Evolutionary conservation across 768 basidiomycete species (phyloP), one percentile per base, ranked within the genome.

Genomic region (Lactifluus subvellereus): DNA sequence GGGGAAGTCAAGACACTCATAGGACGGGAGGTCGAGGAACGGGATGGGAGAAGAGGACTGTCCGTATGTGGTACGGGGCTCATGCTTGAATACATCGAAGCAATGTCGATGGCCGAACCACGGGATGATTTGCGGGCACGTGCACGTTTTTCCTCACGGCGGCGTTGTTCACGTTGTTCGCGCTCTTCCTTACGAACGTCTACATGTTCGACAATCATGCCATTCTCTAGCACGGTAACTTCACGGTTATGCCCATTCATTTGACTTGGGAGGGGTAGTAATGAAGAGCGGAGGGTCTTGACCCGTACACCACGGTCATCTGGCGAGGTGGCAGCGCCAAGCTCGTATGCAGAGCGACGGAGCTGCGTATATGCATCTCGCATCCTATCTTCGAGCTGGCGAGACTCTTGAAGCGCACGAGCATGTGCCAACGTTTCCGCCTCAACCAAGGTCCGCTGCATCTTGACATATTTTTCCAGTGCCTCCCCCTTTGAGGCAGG

Each of bases 171-270:
- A 49, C 82, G 81, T 42, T 85, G 88, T 66, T 90, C 89, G 61
- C 77, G 82, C 72, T 91, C 91, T 73, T 91, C 90, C 66, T 79
- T 86, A 37, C 86, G 83, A 20, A 94, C 83, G 72, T 94, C 84
- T 42, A 94, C 88, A 64, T 90, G 88, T 69, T 95, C 93, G 8
- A 94, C 87, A 57, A 93, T 89, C 80, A 94, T 85, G 3, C 91
- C 91, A 66, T 91, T 94, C 73, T 93, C 88, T 22, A 95, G 81
- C 10, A 94, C 77, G 0, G 91, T 90, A 14, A 91, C 80, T 59
- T 93, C 88, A 38, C 88, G 82, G 45, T 85, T 84, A 58, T 84
- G 81, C 22, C 77, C 78, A 35, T 73, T 76, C 45, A 69, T 42
- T 5, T 74, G 60, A 14, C 74, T 72, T 4, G 80, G 77, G 9